These are phyloP conservation scores for Paecilomyces variotii DNA, from an alignment of 2,329 filamentous ascomycete genomes.

Conservation along the genomic window DNA sequence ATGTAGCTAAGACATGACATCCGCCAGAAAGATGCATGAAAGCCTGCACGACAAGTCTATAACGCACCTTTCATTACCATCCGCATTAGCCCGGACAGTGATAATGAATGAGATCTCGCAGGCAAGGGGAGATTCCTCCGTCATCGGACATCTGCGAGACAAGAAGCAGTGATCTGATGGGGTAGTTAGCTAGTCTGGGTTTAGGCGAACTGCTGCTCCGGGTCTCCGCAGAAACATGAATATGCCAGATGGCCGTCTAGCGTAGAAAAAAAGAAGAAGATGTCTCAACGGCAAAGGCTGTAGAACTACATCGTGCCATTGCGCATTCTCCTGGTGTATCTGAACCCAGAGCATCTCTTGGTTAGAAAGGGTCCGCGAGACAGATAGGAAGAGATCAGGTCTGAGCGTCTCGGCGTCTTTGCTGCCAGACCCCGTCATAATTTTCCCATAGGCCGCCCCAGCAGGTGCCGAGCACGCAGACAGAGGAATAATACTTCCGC, in stretches of 20 bases:
- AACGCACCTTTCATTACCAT: not conserved
- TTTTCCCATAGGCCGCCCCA: conserved; percentile 1
- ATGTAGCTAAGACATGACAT: not conserved
- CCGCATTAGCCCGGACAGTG: not conserved
- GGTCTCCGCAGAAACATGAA: not conserved
- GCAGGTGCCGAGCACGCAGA: conserved; percentile 2
- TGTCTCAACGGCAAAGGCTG: conserved; percentile 1
- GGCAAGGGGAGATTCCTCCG: conserved; percentile 8
- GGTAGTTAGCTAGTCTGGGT: not conserved
- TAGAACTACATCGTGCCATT: not conserved
- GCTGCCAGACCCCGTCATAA: conserved; percentile 5
- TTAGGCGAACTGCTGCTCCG: not conserved
- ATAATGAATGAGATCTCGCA: not conserved
- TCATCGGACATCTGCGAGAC: conserved; percentile 12
- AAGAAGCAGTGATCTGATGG: not conserved
- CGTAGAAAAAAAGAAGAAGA: not conserved
- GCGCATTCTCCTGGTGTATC: not conserved
- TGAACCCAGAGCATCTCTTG: not conserved
- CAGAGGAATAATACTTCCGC: not conserved
- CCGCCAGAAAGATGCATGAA: not conserved
- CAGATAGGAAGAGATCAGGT: not conserved
- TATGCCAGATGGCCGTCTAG: not conserved
- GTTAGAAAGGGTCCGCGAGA: not conserved
- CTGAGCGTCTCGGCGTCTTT: not conserved
- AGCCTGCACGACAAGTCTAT: not conserved